Base-by-base conservation (phyloP, 2,329 filamentous ascomycete species). In the Trichoderma atroviride region DNA sequence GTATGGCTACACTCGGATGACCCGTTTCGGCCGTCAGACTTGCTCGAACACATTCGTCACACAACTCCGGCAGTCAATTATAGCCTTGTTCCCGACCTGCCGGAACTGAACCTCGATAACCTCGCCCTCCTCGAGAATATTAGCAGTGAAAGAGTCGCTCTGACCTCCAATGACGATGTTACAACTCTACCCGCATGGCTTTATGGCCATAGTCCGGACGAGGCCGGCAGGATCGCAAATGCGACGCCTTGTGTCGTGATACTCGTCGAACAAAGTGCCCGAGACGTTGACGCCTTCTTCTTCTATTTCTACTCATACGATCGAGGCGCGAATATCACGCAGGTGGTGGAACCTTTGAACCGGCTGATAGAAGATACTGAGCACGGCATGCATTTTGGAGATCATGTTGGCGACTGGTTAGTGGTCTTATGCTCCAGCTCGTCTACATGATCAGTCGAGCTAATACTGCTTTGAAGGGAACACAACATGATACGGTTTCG, bases 281-380 rank as follows among this genome's bases (percentile, higher is more conserved):
- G 35, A 24, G 35, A 57, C 6, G 35, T 65, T 5, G 52, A 65
- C 7, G 62, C 62, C 13, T 65, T 65, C 24, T 65, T 43, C 16
- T 65, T 65, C 52, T 65, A 65, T 24, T 65, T 65, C 22, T 65
- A 65, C 14, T 65, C 62, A 1, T 65, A 65, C n/a, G 52, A 65
- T 43, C 52, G 52, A 31, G 62, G 62, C 19, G 62, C 52, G 31
- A 65, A 65, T 55, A 57, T 65, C 33, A 56, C 62, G 24, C 62
- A 65, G 19, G 62, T 65, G 5, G 27, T 65, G 52, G 52, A 65
- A n/a, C 62, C 62, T 40, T 52, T 65, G 1, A 56, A 65, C n/a
- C 62, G 52, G 13, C n/a, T 65, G 2, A 65, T 65, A 19, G 35
- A 65, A n/a, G 62, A 65, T 24, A 65, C 52, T 56, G 35, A 65